Conservation (phyloP, 345 rosid species). For the Lumnitzera racemosa region DNA sequence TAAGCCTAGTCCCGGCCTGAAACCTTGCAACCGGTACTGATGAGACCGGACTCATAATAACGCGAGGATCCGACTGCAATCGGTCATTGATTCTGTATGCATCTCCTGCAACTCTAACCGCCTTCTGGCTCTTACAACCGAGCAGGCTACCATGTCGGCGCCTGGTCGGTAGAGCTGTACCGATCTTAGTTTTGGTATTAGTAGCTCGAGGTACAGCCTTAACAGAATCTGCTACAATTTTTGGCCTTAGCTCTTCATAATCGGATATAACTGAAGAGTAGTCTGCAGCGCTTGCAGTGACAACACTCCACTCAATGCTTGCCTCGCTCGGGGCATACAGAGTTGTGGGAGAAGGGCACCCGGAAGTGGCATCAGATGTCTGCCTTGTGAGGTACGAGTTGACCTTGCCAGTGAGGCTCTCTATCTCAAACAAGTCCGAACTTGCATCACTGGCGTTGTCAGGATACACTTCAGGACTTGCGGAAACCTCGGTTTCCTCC, state of each 20-base stretch:
- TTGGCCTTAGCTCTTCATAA: conserved; percentile 34
- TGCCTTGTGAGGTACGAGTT: conserved; percentile 50
- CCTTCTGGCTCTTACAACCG: conserved; percentile 72
- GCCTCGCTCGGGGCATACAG: conserved; percentile 79
- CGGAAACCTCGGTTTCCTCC: conserved; percentile 22
- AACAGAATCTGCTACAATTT: conserved; percentile 17
- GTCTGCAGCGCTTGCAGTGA: conserved; percentile 77
- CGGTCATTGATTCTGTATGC: conserved; percentile 28
- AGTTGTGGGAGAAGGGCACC: conserved; percentile 36
- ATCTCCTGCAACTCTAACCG: conserved; percentile 56
- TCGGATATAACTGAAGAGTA: conserved; percentile 50
- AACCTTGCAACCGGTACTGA: conserved; percentile 28
- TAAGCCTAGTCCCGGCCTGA: conserved; percentile 31
- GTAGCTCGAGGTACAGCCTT: conserved; percentile 9
- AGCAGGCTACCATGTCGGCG: conserved; percentile 30
- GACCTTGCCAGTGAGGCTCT: conserved; percentile 61
- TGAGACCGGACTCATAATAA: conserved; percentile 10
- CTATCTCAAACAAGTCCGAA: conserved; percentile 83
- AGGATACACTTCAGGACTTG: conserved; percentile 14
- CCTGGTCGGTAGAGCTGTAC: conserved; percentile 22
- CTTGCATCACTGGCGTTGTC: conserved; percentile 63
- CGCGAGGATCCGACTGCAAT: not conserved
- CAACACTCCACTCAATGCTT: conserved; percentile 86
- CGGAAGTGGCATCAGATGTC: conserved; percentile 45
- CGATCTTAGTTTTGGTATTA: conserved; percentile 12